Evolutionary conservation across 1,139 yeast genomes (phyloP).

Genomic region (Scheffersomyces quercinus): DNA sequence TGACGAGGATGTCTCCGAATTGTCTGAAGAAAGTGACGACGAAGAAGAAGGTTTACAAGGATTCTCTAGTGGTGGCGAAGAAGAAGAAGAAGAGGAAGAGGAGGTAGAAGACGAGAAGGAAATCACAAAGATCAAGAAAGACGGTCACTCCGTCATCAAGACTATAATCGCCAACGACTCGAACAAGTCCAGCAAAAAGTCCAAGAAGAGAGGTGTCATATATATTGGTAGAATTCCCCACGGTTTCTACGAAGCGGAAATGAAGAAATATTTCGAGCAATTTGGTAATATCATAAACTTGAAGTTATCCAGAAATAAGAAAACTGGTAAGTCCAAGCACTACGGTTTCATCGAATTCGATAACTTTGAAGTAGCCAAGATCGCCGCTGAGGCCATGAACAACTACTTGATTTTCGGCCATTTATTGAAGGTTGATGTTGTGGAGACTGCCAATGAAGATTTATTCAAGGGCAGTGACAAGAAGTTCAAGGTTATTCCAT

Average conservation of each 20-base stretch:
- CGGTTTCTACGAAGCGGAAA: slow-evolving; percentile 85
- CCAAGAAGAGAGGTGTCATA: slow-evolving; percentile 59
- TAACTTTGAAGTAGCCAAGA: slow-evolving; percentile 70
- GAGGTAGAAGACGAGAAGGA: slow-evolving; percentile 16
- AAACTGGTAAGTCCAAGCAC: slow-evolving; percentile 89
- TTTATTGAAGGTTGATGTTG: slow-evolving; percentile 63
- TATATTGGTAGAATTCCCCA: slow-evolving; percentile 92
- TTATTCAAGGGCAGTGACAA: slow-evolving; percentile 56
- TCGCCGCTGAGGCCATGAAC: slow-evolving; percentile 95
- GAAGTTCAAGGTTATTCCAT: slow-evolving; percentile 62
- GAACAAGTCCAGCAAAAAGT: slow-evolving; percentile 16
- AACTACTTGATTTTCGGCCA: slow-evolving; percentile 90
- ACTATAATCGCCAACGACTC: slow-evolving; percentile 24
- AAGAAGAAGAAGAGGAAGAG: slow-evolving; percentile 21
- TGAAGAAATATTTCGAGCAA: slow-evolving; percentile 79
- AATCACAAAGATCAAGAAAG: slow-evolving; percentile 10
- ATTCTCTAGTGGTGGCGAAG: slow-evolving; percentile 13
- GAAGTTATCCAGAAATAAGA: slow-evolving; percentile 83
- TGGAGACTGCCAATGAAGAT: slow-evolving; percentile 45
- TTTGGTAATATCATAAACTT: slow-evolving; percentile 82
- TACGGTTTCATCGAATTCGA: slow-evolving; percentile 89
- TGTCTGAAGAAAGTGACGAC: slow-evolving; percentile 18
- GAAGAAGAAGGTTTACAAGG: slow-evolving; percentile 11
- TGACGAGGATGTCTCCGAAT: slow-evolving; percentile 14
- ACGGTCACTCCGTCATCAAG: slow-evolving; percentile 17